Evolutionary conservation across 1,139 yeast species (phyloP).

Genomic region (Geotrichum histeridarum): DNA sequence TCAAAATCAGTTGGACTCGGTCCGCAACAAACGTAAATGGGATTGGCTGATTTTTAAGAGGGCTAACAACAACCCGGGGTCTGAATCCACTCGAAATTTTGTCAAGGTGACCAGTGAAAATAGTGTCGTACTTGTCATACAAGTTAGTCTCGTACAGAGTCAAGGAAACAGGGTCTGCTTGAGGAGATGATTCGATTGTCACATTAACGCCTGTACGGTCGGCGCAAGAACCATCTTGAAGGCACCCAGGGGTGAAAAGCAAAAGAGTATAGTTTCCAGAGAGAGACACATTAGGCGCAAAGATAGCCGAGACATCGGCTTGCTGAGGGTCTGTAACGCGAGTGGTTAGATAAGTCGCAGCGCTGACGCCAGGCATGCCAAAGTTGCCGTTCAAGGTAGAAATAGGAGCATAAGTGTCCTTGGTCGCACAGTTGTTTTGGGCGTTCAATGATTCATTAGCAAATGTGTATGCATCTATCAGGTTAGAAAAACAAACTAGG

Average conservation of each 20-base stretch:
- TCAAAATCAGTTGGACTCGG: conserved; percentile 52
- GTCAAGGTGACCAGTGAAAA: conserved; percentile 66
- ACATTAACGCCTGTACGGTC: conserved; percentile 75
- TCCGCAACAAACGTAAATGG: conserved; percentile 64
- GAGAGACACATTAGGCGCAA: conserved; percentile 65
- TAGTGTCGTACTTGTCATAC: conserved; percentile 70
- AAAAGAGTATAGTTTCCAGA: conserved; percentile 71
- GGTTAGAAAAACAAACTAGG: conserved; percentile 1
- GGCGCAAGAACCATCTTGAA: conserved; percentile 59
- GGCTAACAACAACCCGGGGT: conserved; percentile 46
- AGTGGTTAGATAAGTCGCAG: conserved; percentile 37
- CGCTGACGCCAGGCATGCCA: conserved; percentile 23
- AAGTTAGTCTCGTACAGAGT: conserved; percentile 73
- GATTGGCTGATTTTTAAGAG: conserved; percentile 39
- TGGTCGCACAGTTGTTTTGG: conserved; percentile 41
- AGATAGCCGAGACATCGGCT: conserved; percentile 47
- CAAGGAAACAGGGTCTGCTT: conserved; percentile 41
- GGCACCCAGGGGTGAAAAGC: conserved; percentile 85
- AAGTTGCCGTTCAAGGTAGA: conserved; percentile 25
- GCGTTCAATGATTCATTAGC: conserved; percentile 73
- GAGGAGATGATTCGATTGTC: conserved; percentile 48
- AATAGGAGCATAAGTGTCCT: conserved; percentile 27
- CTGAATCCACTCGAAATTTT: conserved; percentile 42
- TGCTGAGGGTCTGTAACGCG: conserved; percentile 37
- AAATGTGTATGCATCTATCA: conserved; percentile 47